These are phyloP conservation scores for Cladosporium sp. DNA, from an alignment of 2,329 filamentous ascomycete genomes.

Conservation along the genomic window DNA sequence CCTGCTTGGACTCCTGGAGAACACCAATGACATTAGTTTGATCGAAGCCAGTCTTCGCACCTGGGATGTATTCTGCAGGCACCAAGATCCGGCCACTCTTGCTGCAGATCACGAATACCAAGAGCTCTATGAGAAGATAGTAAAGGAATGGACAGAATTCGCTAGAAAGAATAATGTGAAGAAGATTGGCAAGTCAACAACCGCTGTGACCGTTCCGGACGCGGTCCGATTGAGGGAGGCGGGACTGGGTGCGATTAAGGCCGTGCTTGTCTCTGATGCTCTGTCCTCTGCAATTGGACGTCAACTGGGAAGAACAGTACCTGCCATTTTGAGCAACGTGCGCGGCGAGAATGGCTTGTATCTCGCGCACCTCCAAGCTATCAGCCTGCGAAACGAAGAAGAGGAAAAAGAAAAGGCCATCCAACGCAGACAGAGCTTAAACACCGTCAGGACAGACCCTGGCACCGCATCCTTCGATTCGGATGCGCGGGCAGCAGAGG, in stretches of 20 bases:
- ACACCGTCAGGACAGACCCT: conserved; percentile 62
- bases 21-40: conserved; percentile 84
- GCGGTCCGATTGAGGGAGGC: conserved; percentile 58
- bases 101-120: conserved; percentile 82
- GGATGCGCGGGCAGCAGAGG: conserved; percentile 63
- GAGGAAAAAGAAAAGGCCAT: conserved; percentile 62
- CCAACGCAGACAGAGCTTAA: conserved; percentile 70
- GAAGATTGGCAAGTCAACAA: conserved; percentile 29
- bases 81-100: conserved; percentile 81
- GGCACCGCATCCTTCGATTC: conserved; percentile 39
- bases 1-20: conserved; percentile 69
- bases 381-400: conserved; percentile 64
- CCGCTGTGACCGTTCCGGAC: conserved; percentile 57
- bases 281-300: conserved; percentile 70
- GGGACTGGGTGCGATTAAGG: conserved; percentile 68
- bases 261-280: conserved; percentile 73
- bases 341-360: conserved; percentile 70
- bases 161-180: conserved; percentile 59
- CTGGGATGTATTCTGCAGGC: conserved; percentile 81
- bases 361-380: conserved; percentile 63
- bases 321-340: conserved; percentile 81
- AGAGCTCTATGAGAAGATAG: conserved; percentile 74
- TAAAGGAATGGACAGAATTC: conserved; percentile 73
- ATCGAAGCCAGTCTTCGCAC: conserved; percentile 83
- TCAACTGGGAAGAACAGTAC: conserved; percentile 74